phyloP scores from a whole-genome alignment of 2,329 filamentous ascomycete species.

The Fusarium tricinctum region DNA sequence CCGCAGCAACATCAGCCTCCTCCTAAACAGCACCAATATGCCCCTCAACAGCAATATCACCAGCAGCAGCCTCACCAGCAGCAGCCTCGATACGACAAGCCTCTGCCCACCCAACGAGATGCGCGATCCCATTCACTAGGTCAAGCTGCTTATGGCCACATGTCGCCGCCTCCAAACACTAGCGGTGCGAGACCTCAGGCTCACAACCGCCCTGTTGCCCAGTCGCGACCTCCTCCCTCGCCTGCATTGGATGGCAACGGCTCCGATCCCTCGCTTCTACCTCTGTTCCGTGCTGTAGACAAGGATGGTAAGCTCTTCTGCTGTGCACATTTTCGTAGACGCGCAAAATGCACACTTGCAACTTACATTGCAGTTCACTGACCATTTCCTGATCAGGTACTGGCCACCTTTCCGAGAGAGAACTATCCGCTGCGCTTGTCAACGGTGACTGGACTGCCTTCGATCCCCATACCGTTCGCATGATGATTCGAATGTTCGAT shows the following conservation, averaged over 20 bases:
- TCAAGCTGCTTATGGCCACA: conserved; percentile 59
- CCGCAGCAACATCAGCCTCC: conserved; percentile 51
- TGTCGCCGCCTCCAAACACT: conserved; percentile 65
- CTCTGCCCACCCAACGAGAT: conserved; percentile 55
- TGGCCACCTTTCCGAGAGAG: conserved; percentile 86
- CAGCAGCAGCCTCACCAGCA: conserved; percentile 47
- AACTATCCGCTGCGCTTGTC: conserved; percentile 90
- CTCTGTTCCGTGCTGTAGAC: conserved; percentile 92
- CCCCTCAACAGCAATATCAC: conserved; percentile 45
- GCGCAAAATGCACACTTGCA: not conserved
- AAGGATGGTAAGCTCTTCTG: conserved; percentile 74
- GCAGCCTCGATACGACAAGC: conserved; percentile 64
- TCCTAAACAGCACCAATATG: conserved; percentile 39
- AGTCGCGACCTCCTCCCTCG: conserved; percentile 75
- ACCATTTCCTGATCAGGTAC: conserved; percentile 64
- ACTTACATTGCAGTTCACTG: conserved; percentile 8
- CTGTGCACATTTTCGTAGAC: not conserved
- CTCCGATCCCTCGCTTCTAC: conserved; percentile 73
- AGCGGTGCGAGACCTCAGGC: conserved; percentile 58
- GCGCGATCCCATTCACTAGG: conserved; percentile 46
- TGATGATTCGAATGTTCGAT: conserved; percentile 99
- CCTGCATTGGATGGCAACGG: conserved; percentile 67
- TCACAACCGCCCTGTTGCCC: conserved; percentile 67
- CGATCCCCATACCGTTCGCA: conserved; percentile 91
- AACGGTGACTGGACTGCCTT: conserved; percentile 98